These are phyloP conservation scores for Physcia stellaris DNA, from an alignment of 495 filamentous ascomycete species.

Conservation along the genomic window DNA sequence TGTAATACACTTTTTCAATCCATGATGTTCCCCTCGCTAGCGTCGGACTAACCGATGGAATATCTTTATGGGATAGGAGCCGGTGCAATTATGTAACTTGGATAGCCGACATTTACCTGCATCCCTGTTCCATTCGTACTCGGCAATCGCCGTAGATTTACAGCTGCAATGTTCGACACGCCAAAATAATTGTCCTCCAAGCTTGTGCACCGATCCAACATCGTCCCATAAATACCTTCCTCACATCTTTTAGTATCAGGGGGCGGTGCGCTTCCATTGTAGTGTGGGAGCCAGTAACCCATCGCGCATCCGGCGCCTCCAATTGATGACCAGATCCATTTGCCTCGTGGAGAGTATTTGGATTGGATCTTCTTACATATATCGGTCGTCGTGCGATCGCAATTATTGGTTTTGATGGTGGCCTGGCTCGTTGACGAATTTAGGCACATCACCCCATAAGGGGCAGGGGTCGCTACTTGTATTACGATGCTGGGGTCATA, in stretches of 20 bases:
- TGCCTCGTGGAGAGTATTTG: not conserved
- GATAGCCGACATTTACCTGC: conserved; percentile 3
- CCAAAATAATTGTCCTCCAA: not conserved
- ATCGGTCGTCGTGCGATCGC: not conserved
- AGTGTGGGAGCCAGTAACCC: not conserved
- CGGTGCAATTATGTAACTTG: conserved; percentile 1
- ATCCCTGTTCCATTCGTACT: not conserved
- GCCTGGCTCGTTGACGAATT: too few relatives aligned
- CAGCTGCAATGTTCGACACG: not conserved
- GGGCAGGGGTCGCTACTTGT: too few relatives aligned
- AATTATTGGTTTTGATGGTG: not conserved
- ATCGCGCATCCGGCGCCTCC: not conserved
- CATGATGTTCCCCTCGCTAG: too few relatives aligned
- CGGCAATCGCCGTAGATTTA: not conserved
- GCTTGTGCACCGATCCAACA: not conserved
- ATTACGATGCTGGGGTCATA: too few relatives aligned
- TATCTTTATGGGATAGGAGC: too few relatives aligned
- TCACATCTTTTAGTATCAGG: not conserved
- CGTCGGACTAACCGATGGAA: too few relatives aligned
- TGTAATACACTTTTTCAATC: too few relatives aligned
- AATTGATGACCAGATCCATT: not conserved
- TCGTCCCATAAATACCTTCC: conserved; percentile 1
- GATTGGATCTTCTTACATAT: not conserved
- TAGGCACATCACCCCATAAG: too few relatives aligned
- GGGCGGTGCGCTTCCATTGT: not conserved